Conservation (phyloP, 768 basidiomycete species). For the Leccinellum luteum region DNA sequence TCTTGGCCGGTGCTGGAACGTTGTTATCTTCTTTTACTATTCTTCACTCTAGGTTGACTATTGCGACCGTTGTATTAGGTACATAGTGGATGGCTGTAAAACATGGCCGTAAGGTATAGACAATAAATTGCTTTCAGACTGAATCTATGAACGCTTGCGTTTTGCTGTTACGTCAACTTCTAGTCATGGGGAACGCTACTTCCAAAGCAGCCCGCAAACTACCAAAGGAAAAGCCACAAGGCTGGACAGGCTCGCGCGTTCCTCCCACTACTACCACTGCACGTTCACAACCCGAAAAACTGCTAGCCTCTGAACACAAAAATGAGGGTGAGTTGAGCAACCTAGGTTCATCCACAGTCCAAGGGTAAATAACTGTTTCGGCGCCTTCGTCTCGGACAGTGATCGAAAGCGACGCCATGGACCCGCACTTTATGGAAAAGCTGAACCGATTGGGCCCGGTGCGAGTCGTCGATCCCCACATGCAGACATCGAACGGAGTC, state of each 20-base stretch:
- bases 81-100: constrained; percentile 39
- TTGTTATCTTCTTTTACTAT: constrained; percentile 31
- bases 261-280: constrained; percentile 14
- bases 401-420: constrained; percentile 61
- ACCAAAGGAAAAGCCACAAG: constrained; percentile 43
- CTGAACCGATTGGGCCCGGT: constrained; percentile 66
- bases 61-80: constrained; percentile 37
- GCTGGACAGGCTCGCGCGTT: constrained; percentile 43
- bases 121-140: constrained; percentile 20
- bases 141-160: background rate
- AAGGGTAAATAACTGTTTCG: background rate
- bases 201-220: constrained; percentile 62
- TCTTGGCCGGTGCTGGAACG: constrained; percentile 32
- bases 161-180: background rate
- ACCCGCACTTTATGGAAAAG: constrained; percentile 70
- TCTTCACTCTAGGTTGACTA: constrained; percentile 31
- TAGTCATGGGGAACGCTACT: constrained; percentile 54
- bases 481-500: constrained; percentile 37
- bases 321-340: constrained; percentile 42
- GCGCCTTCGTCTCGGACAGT: constrained; percentile 35
- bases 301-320: constrained; percentile 50
- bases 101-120: constrained; percentile 35
- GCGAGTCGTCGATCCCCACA: constrained; percentile 66
- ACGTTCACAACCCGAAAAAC: constrained; percentile 19
- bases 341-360: background rate